Conservation (phyloP, 2,329 filamentous ascomycete genomes). For the Fusarium tuaranense region DNA sequence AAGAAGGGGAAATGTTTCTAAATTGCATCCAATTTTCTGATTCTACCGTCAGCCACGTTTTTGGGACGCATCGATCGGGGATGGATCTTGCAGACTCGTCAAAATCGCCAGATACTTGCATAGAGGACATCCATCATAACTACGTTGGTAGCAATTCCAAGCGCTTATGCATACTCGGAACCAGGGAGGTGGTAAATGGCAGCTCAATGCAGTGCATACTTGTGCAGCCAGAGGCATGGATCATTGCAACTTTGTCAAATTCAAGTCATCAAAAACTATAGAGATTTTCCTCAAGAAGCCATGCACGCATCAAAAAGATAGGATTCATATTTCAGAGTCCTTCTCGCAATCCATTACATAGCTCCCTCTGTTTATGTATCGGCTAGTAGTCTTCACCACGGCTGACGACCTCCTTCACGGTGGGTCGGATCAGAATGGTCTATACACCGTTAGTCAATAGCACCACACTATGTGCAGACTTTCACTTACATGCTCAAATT, state of each 20-base stretch:
- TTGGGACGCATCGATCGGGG: slow-evolving; percentile 31
- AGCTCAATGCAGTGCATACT: background rate
- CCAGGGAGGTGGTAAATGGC: background rate
- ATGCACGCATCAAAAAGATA: slow-evolving; percentile 34
- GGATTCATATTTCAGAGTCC: slow-evolving; percentile 47
- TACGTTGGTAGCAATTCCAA: slow-evolving; percentile 17
- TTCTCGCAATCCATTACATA: slow-evolving; percentile 29
- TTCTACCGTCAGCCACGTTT: slow-evolving; percentile 5
- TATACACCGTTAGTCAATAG: slow-evolving; percentile 48
- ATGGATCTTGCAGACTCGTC: slow-evolving; percentile 26
- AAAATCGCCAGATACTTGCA: slow-evolving; percentile 29
- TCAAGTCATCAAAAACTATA: slow-evolving; percentile 10
- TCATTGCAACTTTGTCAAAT: background rate
- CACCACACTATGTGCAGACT: background rate
- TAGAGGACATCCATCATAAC: slow-evolving; percentile 2
- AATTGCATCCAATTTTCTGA: too few species aligned
- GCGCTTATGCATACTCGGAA: slow-evolving; percentile 4
- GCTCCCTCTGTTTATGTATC: background rate
- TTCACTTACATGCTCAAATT: slow-evolving; percentile 88
- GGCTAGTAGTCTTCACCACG: slow-evolving; percentile 84
- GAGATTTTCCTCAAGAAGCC: slow-evolving; percentile 2
- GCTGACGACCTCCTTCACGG: slow-evolving; percentile 88
- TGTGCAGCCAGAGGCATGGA: background rate
- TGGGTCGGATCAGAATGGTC: slow-evolving; percentile 83
- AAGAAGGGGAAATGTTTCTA: slow-evolving; percentile 20